phyloP scores from a whole-genome alignment of 441 rosid genomes.

The Pelargonium exstipulatum region DNA sequence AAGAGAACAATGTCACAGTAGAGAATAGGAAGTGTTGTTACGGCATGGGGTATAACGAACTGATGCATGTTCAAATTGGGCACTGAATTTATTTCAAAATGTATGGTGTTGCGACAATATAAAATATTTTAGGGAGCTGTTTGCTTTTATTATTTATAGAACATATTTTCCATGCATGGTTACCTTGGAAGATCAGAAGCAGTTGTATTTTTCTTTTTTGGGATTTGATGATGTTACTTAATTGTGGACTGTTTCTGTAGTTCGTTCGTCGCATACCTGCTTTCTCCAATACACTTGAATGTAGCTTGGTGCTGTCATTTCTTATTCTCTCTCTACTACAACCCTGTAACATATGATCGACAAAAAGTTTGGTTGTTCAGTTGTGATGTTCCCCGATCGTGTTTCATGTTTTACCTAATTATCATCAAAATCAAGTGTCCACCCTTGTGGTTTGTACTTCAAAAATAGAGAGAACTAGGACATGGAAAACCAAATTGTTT shows the following conservation, averaged over 20 bases:
- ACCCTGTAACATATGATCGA: not conserved
- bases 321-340: not conserved
- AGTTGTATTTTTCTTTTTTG: not conserved
- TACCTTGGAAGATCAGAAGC: not conserved
- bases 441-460: not conserved
- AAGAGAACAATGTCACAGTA: conserved; percentile 1
- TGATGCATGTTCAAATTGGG: not conserved
- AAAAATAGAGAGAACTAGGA: conserved; percentile 1
- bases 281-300: not conserved
- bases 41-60: not conserved
- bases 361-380: not conserved
- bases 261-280: not conserved
- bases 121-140: too few species aligned
- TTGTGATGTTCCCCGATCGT: not conserved
- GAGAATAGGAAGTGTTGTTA: not conserved
- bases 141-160: too few species aligned
- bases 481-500: not conserved
- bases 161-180: too few species aligned
- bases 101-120: not conserved
- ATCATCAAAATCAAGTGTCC: not conserved
- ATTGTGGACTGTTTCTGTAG: not conserved
- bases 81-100: not conserved
- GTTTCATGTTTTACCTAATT: not conserved
- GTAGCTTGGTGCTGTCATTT: not conserved
- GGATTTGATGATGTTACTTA: not conserved